These are phyloP conservation scores for Anisogramma anomala DNA, from an alignment of 2,329 filamentous ascomycete genomes.

Conservation along the genomic window DNA sequence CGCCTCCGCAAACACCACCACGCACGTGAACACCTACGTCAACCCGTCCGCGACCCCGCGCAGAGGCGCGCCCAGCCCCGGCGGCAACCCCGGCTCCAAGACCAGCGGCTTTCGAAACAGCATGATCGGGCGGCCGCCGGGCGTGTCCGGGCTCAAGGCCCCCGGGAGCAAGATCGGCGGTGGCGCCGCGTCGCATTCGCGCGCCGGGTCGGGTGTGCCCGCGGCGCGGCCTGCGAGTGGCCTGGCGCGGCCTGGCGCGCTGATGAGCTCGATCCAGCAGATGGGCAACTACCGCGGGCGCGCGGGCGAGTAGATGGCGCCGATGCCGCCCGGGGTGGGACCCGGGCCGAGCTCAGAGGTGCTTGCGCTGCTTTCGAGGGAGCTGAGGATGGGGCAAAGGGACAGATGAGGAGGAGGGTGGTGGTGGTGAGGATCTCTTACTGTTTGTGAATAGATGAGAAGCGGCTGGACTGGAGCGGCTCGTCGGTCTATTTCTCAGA, in stretches of 20 bases:
- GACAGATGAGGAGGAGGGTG: too few species aligned
- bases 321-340: neutral
- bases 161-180: conserved; percentile 42
- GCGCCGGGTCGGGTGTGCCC: conserved; percentile 30
- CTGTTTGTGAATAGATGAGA: too few species aligned
- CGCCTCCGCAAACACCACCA: conserved; percentile 7
- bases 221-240: conserved; percentile 38
- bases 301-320: conserved; percentile 17
- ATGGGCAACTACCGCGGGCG: conserved; percentile 58
- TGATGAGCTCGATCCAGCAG: conserved; percentile 77
- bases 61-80: conserved; percentile 9
- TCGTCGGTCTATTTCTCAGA: too few species aligned
- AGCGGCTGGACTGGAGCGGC: too few species aligned
- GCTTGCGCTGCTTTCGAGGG: too few species aligned
- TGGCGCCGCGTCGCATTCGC: conserved; percentile 24
- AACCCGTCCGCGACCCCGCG: conserved; percentile 9
- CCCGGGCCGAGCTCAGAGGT: too few species aligned
- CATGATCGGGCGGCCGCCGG: conserved; percentile 22
- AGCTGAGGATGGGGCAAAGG: neutral
- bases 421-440: too few species aligned
- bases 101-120: conserved; percentile 39
- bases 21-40: too few species aligned
- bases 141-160: conserved; percentile 48
- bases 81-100: conserved; percentile 21
- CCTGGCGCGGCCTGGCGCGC: conserved; percentile 47